A percentile compares a stretch with the other conserved stretches of the same genome.
Conservation (phyloP, 352 stramenopile species). For the Phytophthora chlamydospora region DNA sequence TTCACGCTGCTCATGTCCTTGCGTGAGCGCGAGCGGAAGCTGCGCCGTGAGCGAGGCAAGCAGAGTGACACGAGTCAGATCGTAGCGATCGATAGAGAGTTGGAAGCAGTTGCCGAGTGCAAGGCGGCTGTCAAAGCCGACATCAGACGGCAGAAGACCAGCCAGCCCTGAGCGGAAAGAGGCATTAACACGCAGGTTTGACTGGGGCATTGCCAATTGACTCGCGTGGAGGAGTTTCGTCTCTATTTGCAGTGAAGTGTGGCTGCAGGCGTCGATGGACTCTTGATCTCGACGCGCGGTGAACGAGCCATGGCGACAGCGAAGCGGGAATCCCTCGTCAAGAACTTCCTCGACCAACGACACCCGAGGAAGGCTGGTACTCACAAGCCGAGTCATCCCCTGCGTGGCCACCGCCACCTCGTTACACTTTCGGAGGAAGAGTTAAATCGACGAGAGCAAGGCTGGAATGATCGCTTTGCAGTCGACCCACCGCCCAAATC, state of each 20-base stretch:
- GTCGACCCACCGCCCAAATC: conserved; percentile 56
- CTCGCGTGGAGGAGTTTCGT: conserved; percentile 9
- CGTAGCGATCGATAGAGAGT: conserved; percentile 53
- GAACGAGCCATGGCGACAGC: conserved; percentile 42
- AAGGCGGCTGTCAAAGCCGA: conserved; percentile 67
- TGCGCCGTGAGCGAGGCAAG: conserved; percentile 46
- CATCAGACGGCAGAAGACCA: conserved; percentile 49
- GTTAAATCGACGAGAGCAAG: conserved; percentile 66
- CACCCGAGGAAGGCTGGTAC: conserved; percentile 24
- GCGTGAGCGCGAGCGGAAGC: conserved; percentile 58
- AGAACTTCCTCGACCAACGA: conserved; percentile 49
- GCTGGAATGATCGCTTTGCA: conserved; percentile 79
- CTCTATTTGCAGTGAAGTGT: conserved; percentile 21
- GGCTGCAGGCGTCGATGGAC: not conserved
- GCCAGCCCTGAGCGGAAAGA: conserved; percentile 17
- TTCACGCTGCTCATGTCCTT: conserved; percentile 57
- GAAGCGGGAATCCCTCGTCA: conserved; percentile 51
- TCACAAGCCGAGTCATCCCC: conserved; percentile 23
- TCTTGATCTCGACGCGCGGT: not conserved
- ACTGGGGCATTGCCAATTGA: not conserved
- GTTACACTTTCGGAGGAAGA: conserved; percentile 55
- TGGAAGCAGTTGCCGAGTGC: conserved; percentile 59
- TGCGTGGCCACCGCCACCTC: conserved; percentile 44
- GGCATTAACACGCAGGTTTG: conserved; percentile 9
- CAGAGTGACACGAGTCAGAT: conserved; percentile 27